These are phyloP conservation scores for Pythium aphanidermatum DNA, from an alignment of 352 stramenopile genomes.

Conservation along the genomic window DNA sequence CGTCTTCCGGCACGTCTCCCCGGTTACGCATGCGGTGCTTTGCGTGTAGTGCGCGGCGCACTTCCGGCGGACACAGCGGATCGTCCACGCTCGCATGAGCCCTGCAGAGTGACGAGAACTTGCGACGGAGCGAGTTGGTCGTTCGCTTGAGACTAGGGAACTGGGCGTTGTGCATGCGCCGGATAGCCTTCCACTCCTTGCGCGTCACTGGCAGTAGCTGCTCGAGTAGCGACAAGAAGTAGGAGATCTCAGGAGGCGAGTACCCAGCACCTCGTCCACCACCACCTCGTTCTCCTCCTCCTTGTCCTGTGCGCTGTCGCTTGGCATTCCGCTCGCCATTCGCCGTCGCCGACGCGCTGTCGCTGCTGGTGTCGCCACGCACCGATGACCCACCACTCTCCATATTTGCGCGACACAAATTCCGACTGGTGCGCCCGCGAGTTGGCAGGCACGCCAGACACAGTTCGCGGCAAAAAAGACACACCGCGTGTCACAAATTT, in stretches of 20 bases:
- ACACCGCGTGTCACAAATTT: no score
- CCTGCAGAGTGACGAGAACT: constrained; percentile 13
- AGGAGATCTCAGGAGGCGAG: constrained; percentile 13
- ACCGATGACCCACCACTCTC: no score
- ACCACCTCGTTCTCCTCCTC: not conserved
- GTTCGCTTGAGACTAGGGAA: constrained; percentile 16
- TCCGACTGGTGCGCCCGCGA: no score
- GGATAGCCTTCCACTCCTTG: constrained; percentile 14
- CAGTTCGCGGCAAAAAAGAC: no score
- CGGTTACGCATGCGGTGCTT: constrained; percentile 17
- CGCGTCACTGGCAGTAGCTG: constrained; percentile 13
- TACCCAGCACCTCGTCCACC: constrained; percentile 15
- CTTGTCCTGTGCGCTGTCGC: not conserved
- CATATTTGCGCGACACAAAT: no score
- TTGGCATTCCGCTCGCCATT: constrained; percentile 3
- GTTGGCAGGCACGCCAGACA: no score
- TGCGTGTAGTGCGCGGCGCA: constrained; percentile 1
- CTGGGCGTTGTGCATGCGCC: constrained; percentile 16
- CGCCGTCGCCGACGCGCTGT: no score
- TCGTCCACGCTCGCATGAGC: not conserved
- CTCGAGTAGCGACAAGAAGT: constrained; percentile 15
- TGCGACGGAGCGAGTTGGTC: constrained; percentile 14
- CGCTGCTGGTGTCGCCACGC: no score
- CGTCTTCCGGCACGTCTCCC: constrained; percentile 13
- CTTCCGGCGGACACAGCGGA: constrained; percentile 1